Percentiles rank a stretch among this genome's conserved stretches.
Conservation (phyloP, 2,329 filamentous ascomycete species). For the Bimuria novae-zelandiae region DNA sequence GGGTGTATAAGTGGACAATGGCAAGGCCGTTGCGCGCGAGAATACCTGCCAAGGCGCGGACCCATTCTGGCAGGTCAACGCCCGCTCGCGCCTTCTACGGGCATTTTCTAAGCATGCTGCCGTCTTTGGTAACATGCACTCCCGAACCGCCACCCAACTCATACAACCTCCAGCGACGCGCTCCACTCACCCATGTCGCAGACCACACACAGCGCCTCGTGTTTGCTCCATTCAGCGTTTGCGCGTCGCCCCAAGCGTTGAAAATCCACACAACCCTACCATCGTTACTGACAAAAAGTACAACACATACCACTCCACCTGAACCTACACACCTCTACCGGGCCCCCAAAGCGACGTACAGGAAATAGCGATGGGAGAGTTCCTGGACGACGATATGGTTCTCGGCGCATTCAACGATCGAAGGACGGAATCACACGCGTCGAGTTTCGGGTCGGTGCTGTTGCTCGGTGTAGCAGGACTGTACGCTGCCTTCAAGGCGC, state of each 20-base stretch:
- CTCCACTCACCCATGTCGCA: constrained; percentile 41
- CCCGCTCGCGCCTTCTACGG: neutral
- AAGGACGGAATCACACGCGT: constrained; percentile 12
- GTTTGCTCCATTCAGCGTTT: constrained; percentile 35
- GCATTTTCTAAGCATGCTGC: constrained; percentile 11
- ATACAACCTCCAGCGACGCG: constrained; percentile 13
- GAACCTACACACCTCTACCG: neutral
- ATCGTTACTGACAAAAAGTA: neutral
- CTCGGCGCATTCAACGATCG: constrained; percentile 15
- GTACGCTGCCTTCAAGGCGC: constrained; percentile 35
- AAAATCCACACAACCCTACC: constrained; percentile 9
- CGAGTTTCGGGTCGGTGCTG: constrained; percentile 21
- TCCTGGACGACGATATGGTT: constrained; percentile 7
- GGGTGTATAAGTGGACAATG: no score
- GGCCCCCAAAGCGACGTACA: neutral
- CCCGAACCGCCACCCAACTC: constrained; percentile 8
- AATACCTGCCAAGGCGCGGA: neutral
- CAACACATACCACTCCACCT: neutral
- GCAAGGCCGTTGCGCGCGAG: no score
- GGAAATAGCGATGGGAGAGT: constrained; percentile 5
- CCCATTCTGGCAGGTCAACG: neutral
- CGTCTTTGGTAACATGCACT: constrained; percentile 17
- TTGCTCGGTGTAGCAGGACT: constrained; percentile 26
- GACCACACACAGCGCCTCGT: constrained; percentile 26
- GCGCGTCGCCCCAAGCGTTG: constrained; percentile 43